A percentile compares a stretch with the other conserved stretches of the same genome.
Conservation (phyloP, 2,329 filamentous ascomycete species). For the Seiridium cupressi region DNA sequence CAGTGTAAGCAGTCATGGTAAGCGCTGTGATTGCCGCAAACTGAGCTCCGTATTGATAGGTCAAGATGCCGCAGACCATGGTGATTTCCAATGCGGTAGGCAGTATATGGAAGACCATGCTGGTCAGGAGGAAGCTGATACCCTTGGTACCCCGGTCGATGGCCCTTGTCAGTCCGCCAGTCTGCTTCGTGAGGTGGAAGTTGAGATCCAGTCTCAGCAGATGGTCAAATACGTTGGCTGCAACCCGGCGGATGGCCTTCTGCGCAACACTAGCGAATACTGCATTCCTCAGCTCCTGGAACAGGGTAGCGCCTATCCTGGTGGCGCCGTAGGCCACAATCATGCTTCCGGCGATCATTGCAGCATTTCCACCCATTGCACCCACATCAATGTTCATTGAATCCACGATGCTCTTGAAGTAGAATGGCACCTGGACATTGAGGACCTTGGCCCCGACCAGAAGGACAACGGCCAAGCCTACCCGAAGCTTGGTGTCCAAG, state of each 20-base stretch:
- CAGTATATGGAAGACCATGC: slow-evolving; percentile 97
- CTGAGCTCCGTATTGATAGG: slow-evolving; percentile 88
- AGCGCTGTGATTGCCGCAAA: slow-evolving; percentile 87
- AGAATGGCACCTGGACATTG: slow-evolving; percentile 98
- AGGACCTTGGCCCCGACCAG: slow-evolving; percentile 89
- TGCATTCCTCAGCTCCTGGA: slow-evolving; percentile 92
- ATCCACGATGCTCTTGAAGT: slow-evolving; percentile 98
- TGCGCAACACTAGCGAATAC: slow-evolving; percentile 96
- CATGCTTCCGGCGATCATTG: slow-evolving; percentile 86
- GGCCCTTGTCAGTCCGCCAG: slow-evolving; percentile 87
- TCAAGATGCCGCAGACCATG: slow-evolving; percentile 94
- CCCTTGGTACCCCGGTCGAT: slow-evolving; percentile 98
- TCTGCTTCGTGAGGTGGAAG: slow-evolving; percentile 93
- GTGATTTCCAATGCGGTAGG: slow-evolving; percentile 92
- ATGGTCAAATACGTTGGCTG: slow-evolving; percentile 89
- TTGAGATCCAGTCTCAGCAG: slow-evolving; percentile 83
- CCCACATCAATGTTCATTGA: slow-evolving; percentile 94
- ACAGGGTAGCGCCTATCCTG: slow-evolving; percentile 82
- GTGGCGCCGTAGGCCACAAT: slow-evolving; percentile 90
- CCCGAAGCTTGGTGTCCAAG: slow-evolving; percentile 77
- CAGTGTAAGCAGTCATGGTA: slow-evolving; percentile 92
- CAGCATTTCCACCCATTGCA: slow-evolving; percentile 83
- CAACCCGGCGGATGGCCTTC: slow-evolving; percentile 90
- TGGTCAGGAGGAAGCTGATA: slow-evolving; percentile 94
- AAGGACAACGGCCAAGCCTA: slow-evolving; percentile 78